Conservation (phyloP, 352 stramenopile genomes). For the Plasmopara viticola region DNA sequence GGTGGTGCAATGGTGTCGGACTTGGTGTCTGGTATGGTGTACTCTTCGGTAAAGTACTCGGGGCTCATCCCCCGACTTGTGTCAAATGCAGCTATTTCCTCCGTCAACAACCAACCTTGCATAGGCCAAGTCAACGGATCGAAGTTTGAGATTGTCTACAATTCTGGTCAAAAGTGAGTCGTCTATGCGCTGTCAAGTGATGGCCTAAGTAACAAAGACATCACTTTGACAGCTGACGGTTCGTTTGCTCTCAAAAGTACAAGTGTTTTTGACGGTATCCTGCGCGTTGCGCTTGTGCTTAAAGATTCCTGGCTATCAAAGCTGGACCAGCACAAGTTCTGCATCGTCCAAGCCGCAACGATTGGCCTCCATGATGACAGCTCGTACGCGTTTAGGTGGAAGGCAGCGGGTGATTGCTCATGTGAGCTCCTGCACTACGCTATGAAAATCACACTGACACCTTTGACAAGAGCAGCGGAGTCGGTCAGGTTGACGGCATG, state of each 20-base stretch:
- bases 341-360: conserved; percentile 34
- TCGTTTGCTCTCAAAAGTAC: conserved; percentile 30
- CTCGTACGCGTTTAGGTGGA: conserved; percentile 48
- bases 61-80: conserved; percentile 37
- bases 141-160: conserved; percentile 51
- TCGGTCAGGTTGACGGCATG: conserved; percentile 30
- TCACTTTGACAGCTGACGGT: conserved; percentile 35
- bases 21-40: conserved; percentile 63
- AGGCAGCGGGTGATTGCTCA: conserved; percentile 46
- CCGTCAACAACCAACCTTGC: conserved; percentile 32
- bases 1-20: conserved; percentile 34
- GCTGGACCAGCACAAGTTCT: conserved; percentile 45
- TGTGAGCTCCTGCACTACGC: conserved; percentile 55
- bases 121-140: conserved; percentile 22
- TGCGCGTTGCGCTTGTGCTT: conserved; percentile 38
- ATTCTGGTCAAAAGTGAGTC: conserved; percentile 52
- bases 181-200: conserved; percentile 46
- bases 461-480: conserved; percentile 28
- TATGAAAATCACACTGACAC: conserved; percentile 43
- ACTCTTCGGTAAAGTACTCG: conserved; percentile 42
- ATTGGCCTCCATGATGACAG: conserved; percentile 41
- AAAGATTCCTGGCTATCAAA: conserved; percentile 30
- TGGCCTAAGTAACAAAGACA: conserved; percentile 29
- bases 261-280: conserved; percentile 36
- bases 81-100: conserved; percentile 34